These are phyloP conservation scores for Phyllosticta citribraziliensis DNA, from an alignment of 2,329 filamentous ascomycete genomes.

Conservation along the genomic window DNA sequence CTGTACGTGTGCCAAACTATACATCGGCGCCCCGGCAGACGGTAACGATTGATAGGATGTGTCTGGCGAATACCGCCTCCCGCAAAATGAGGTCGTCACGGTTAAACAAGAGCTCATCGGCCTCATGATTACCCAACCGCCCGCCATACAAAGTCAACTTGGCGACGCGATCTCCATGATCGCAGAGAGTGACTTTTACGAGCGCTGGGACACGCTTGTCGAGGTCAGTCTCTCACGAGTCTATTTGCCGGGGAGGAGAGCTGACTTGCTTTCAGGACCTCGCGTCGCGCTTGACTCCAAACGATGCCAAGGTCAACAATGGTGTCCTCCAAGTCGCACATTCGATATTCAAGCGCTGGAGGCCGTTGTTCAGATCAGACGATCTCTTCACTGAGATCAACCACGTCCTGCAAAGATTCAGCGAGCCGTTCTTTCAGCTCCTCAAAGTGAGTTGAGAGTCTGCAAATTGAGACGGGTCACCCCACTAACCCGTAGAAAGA, in stretches of 20 bases:
- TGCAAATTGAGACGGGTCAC: not conserved
- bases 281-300: constrained; percentile 72
- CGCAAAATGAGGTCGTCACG: constrained; percentile 67
- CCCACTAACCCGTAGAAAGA: constrained; percentile 28
- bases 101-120: constrained; percentile 95
- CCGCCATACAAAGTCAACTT: constrained; percentile 82
- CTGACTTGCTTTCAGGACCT: constrained; percentile 52
- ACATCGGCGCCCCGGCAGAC: not conserved
- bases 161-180: constrained; percentile 96
- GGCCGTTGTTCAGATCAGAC: constrained; percentile 86
- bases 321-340: constrained; percentile 95
- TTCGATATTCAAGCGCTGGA: constrained; percentile 94
- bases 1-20: constrained; percentile 41
- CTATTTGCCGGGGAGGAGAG: not conserved
- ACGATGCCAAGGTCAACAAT: constrained; percentile 77
- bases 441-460: constrained; percentile 49
- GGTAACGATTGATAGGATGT: constrained; percentile 52
- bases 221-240: constrained; percentile 45
- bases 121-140: constrained; percentile 86
- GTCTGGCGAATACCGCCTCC: constrained; percentile 85
- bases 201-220: constrained; percentile 91
- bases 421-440: constrained; percentile 69
- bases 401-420: constrained; percentile 82
- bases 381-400: constrained; percentile 92
- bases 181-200: constrained; percentile 95